Conservation (phyloP, 768 basidiomycete genomes). For the Pulveroboletus sp. region DNA sequence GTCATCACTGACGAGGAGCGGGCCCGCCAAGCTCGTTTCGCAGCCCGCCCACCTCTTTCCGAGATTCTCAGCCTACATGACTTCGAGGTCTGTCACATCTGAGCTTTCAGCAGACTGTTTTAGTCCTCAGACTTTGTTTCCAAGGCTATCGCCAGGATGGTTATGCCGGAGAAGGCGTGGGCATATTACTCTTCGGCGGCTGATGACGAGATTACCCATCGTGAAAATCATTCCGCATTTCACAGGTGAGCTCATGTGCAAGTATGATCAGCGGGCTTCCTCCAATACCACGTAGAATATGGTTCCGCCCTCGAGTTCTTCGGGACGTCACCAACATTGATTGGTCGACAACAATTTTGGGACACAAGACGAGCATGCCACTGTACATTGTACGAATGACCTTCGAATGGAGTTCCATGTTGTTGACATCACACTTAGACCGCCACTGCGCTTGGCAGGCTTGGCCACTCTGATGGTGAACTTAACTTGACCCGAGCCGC, state of each 20-base stretch:
- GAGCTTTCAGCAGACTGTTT: neutral
- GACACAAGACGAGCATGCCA: conserved; percentile 71
- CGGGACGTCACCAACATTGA: conserved; percentile 86
- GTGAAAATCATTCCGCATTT: conserved; percentile 90
- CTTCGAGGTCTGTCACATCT: conserved; percentile 68
- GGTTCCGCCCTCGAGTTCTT: conserved; percentile 88
- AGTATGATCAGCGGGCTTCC: neutral
- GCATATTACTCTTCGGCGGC: conserved; percentile 97
- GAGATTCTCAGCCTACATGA: conserved; percentile 91
- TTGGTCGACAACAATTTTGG: conserved; percentile 80
- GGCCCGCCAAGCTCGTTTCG: conserved; percentile 58
- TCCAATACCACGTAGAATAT: conserved; percentile 48
- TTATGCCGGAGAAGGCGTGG: conserved; percentile 89
- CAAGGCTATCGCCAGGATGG: conserved; percentile 77
- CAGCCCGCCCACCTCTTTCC: conserved; percentile 65
- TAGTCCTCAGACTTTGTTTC: conserved; percentile 4
- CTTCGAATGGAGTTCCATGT: neutral
- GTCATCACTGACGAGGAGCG: conserved; percentile 70
- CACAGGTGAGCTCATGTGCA: conserved; percentile 62
- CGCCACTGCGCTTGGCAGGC: conserved; percentile 90
- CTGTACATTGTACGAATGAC: conserved; percentile 64
- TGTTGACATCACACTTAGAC: conserved; percentile 36
- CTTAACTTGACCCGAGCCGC: conserved; percentile 87
- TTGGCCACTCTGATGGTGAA: conserved; percentile 96
- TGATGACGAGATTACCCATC: conserved; percentile 88